phyloP scores from a whole-genome alignment of 1,284 basidiomycete genomes.

The Leccinum fallax region DNA sequence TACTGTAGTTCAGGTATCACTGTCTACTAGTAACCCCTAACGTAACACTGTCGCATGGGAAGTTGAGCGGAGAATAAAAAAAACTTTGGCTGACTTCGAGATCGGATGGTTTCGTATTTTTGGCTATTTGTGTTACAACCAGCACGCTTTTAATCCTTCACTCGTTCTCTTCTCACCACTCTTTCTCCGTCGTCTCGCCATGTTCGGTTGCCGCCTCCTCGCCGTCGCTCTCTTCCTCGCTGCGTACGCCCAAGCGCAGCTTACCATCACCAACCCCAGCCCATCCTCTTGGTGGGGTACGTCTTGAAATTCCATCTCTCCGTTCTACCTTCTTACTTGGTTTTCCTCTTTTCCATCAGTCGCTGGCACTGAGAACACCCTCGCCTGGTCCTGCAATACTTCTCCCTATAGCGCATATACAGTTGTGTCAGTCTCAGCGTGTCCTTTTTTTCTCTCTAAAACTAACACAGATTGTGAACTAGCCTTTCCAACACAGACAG shows the following conservation, averaged over 20 bases:
- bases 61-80: conserved; percentile 23
- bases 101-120: background rate
- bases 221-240: conserved; percentile 39
- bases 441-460: background rate
- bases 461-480: conserved; percentile 9
- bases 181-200: conserved; percentile 23
- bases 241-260: conserved; percentile 37
- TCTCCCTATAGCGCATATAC: conserved; percentile 41
- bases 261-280: conserved; percentile 41
- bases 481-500: conserved; percentile 46
- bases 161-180: conserved; percentile 25
- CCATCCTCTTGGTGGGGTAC: conserved; percentile 50
- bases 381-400: conserved; percentile 45
- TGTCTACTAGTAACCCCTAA: conserved; percentile 2
- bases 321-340: background rate
- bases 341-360: conserved; percentile 25
- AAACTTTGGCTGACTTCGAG: background rate
- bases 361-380: conserved; percentile 38
- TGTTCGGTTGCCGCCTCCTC: conserved; percentile 42
- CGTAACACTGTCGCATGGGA: background rate
- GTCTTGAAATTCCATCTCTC: conserved; percentile 19
- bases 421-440: conserved; percentile 40
- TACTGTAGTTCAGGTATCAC: conserved; percentile 8
- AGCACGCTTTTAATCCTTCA: conserved; percentile 18
- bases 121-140: conserved; percentile 3